These are phyloP conservation scores for Ramalina peruviana DNA, from an alignment of 495 filamentous ascomycete genomes.

Conservation along the genomic window DNA sequence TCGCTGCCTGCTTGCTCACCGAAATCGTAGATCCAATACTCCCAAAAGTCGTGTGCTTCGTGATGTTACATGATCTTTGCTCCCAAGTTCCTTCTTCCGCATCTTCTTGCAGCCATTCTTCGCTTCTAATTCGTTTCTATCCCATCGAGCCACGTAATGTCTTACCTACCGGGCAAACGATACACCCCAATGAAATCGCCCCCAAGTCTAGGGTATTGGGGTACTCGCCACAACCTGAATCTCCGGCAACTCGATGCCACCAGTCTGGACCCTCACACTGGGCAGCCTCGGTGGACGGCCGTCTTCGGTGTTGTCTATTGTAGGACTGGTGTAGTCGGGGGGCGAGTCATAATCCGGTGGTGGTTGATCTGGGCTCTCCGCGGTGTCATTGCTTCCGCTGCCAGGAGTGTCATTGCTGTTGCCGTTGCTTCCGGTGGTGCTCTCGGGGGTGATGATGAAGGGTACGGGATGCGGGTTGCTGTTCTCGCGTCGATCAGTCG, in stretches of 20 bases:
- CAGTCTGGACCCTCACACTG: constrained; percentile 3
- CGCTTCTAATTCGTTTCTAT: no score
- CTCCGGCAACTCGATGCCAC: constrained; percentile 6
- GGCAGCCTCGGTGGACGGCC: constrained; percentile 11
- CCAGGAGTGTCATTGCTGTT: constrained; percentile 9
- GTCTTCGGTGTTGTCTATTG: constrained; percentile 1
- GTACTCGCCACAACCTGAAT: constrained; percentile 16
- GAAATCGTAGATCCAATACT: no score
- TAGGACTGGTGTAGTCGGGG: constrained; percentile 10
- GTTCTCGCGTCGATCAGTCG: constrained; percentile 10
- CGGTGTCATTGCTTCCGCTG: constrained; percentile 2
- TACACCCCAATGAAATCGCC: no score
- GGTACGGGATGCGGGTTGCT: neutral
- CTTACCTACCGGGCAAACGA: no score
- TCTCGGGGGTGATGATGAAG: neutral
- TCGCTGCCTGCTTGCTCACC: no score
- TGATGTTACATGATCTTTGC: no score
- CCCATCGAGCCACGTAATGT: no score
- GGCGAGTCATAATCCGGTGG: constrained; percentile 7
- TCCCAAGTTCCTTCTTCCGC: no score
- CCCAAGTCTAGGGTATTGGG: neutral
- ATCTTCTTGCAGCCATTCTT: no score
- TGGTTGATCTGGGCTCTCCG: neutral
- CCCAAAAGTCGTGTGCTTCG: no score
- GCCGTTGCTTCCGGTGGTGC: neutral